phyloP scores from a whole-genome alignment of 345 rosid species.

The Eucalyptus curtisii region DNA sequence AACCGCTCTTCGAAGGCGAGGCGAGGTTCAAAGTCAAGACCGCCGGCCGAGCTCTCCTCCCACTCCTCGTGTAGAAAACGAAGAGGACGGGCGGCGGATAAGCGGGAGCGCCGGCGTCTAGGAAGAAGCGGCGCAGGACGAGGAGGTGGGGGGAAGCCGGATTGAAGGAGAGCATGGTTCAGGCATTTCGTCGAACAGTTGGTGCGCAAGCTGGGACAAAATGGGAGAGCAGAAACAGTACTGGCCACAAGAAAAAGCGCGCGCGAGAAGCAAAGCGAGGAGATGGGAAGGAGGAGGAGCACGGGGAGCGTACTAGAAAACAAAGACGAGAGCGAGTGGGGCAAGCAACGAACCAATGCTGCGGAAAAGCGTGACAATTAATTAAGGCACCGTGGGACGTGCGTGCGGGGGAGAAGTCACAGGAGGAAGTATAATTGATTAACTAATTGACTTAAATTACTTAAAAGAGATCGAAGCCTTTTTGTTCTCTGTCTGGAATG shows the following conservation, averaged over 20 bases:
- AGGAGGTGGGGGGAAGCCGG: slow-evolving; percentile 13
- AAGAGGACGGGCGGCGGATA: not conserved
- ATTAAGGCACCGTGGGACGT: not conserved
- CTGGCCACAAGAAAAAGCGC: not conserved
- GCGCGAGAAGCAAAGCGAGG: not conserved
- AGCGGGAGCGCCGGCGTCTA: slow-evolving; percentile 9
- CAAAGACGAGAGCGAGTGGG: not conserved
- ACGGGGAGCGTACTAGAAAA: not conserved
- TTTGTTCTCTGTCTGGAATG: not conserved
- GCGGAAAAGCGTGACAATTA: slow-evolving; percentile 9
- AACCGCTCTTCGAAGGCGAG: not conserved
- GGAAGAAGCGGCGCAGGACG: slow-evolving; percentile 2
- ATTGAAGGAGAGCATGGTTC: slow-evolving; percentile 58
- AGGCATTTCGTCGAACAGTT: slow-evolving; percentile 85
- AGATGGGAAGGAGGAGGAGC: not conserved
- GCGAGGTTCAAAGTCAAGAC: not conserved
- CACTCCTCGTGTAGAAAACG: not conserved
- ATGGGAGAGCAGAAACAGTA: not conserved
- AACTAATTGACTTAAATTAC: not conserved
- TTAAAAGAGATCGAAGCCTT: not conserved
- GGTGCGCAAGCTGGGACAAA: not conserved
- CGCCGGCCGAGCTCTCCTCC: not conserved
- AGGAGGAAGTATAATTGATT: not conserved
- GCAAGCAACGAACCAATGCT: slow-evolving; percentile 63
- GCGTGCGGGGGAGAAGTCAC: not conserved